Conservation (phyloP, 192 early-diverging fungal species). For the Phlyctochytrium bullatum region DNA sequence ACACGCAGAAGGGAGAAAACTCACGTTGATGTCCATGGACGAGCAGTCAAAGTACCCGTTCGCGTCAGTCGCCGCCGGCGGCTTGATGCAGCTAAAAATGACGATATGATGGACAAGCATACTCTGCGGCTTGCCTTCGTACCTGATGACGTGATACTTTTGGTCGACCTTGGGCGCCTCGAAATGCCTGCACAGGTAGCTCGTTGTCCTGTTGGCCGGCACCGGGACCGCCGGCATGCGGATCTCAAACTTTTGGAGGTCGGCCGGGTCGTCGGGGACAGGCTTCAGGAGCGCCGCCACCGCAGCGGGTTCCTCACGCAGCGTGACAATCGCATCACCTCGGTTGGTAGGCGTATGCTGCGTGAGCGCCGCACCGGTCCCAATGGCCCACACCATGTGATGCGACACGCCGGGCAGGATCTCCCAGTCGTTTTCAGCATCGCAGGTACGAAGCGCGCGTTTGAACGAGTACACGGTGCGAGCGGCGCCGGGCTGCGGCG, state of each 20-base stretch:
- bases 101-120: conserved; percentile 7
- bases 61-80: background rate
- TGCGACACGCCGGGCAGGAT: background rate
- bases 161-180: background rate
- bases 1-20: background rate
- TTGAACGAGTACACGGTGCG: conserved; percentile 17
- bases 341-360: conserved; percentile 9
- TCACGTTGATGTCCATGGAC: background rate
- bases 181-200: conserved; percentile 3
- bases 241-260: too few relatives aligned
- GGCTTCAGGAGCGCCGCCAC: too few relatives aligned
- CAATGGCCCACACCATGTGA: conserved; percentile 19
- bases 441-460: conserved; percentile 15
- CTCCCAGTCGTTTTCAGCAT: background rate
- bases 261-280: background rate
- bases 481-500: background rate
- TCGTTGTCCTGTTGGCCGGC: background rate
- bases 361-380: background rate
- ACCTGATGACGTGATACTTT: background rate
- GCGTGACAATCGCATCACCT: background rate
- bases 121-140: background rate
- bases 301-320: background rate
- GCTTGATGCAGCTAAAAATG: background rate
- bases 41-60: background rate
- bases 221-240: background rate